phyloP scores from a whole-genome alignment of 2,329 filamentous ascomycete genomes.

The Colletotrichum siamense region DNA sequence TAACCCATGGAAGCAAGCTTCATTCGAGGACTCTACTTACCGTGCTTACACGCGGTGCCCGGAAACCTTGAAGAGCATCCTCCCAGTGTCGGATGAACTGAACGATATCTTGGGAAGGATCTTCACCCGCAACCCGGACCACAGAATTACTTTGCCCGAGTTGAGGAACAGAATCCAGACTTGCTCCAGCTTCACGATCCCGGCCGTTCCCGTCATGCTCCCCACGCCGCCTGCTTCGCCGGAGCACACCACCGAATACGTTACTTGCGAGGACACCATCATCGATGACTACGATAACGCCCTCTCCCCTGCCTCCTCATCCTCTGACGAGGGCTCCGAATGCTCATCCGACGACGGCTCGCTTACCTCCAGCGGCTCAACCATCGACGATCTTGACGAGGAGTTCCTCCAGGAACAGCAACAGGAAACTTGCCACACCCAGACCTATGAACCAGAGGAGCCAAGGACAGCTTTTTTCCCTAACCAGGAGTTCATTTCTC shows the following conservation, averaged over 20 bases:
- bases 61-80: conserved; percentile 89
- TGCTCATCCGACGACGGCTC: conserved; percentile 61
- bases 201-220: conserved; percentile 36
- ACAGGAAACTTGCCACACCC: conserved; percentile 46
- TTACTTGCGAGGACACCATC: conserved; percentile 51
- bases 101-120: conserved; percentile 87
- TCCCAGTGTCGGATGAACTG: conserved; percentile 88
- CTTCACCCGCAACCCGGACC: conserved; percentile 84
- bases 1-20: conserved; percentile 98
- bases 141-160: conserved; percentile 82
- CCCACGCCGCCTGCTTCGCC: conserved; percentile 48
- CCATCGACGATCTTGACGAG: conserved; percentile 56
- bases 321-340: conserved; percentile 38
- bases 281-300: conserved; percentile 50
- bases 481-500: conserved; percentile 50
- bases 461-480: conserved; percentile 44
- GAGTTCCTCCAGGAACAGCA: conserved; percentile 52
- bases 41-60: conserved; percentile 84
- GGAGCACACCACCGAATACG: conserved; percentile 47
- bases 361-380: conserved; percentile 58
- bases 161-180: conserved; percentile 77
- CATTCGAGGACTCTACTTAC: conserved; percentile 92
- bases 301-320: conserved; percentile 55
- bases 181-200: conserved; percentile 76
- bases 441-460: conserved; percentile 54